phyloP scores from a whole-genome alignment of 805 yeast genomes.

The Wickerhamomyces tratensis region DNA sequence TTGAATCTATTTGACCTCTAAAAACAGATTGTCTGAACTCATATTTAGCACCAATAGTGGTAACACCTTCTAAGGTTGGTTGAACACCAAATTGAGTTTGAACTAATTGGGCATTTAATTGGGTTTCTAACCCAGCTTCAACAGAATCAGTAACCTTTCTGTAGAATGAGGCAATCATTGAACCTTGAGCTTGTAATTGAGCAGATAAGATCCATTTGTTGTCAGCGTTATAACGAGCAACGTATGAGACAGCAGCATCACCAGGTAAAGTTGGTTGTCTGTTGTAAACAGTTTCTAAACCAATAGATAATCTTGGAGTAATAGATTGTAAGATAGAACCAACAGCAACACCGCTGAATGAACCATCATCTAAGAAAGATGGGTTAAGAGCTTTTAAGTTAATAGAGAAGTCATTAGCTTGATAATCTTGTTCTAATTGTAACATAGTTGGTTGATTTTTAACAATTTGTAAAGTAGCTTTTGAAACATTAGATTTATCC shows the following conservation, averaged over 20 bases:
- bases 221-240: slow-evolving; percentile 81
- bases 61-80: slow-evolving; percentile 81
- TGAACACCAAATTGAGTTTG: slow-evolving; percentile 75
- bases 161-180: slow-evolving; percentile 85
- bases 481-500: slow-evolving; percentile 69
- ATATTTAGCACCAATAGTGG: slow-evolving; percentile 94
- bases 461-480: slow-evolving; percentile 82
- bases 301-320: slow-evolving; percentile 75
- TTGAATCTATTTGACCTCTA: slow-evolving; percentile 89
- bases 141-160: slow-evolving; percentile 86
- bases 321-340: slow-evolving; percentile 87
- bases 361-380: slow-evolving; percentile 52
- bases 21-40: slow-evolving; percentile 94
- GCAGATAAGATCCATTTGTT: slow-evolving; percentile 85
- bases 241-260: slow-evolving; percentile 83
- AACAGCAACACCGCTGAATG: slow-evolving; percentile 85
- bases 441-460: slow-evolving; percentile 87
- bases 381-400: slow-evolving; percentile 92
- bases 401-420: slow-evolving; percentile 79
- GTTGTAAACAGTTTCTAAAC: slow-evolving; percentile 88
- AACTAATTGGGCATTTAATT: slow-evolving; percentile 63
- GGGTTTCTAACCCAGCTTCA: slow-evolving; percentile 90
- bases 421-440: slow-evolving; percentile 93
- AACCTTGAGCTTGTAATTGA: slow-evolving; percentile 89
- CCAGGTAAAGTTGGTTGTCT: slow-evolving; percentile 70